These are phyloP conservation scores for Boechera stricta DNA, from an alignment of 345 rosid species.

Conservation along the genomic window DNA sequence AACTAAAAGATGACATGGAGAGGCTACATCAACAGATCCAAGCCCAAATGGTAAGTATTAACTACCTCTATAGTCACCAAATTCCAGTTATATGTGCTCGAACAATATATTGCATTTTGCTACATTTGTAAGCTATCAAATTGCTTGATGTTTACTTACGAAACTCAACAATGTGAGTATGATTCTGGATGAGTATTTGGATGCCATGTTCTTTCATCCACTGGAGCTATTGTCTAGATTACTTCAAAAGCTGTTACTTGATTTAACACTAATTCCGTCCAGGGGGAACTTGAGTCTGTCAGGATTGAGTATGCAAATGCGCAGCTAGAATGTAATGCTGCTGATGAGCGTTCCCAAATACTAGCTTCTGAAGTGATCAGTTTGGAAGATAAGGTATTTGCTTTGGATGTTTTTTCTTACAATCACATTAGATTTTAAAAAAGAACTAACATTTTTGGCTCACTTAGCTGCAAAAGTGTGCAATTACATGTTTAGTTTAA, in stretches of 20 bases:
- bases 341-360: slow-evolving; percentile 90
- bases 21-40: slow-evolving; percentile 80
- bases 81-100: slow-evolving; percentile 24
- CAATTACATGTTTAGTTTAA: slow-evolving; percentile 11
- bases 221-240: slow-evolving; percentile 19
- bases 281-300: slow-evolving; percentile 88
- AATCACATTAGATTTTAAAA: not conserved
- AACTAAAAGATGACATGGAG: slow-evolving; percentile 89
- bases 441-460: slow-evolving; percentile 10
- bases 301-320: slow-evolving; percentile 75
- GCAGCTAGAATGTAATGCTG: slow-evolving; percentile 83
- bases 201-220: slow-evolving; percentile 19
- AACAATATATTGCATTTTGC: slow-evolving; percentile 7
- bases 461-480: slow-evolving; percentile 26
- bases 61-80: not conserved
- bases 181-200: slow-evolving; percentile 16
- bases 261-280: slow-evolving; percentile 37
- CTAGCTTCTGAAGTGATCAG: slow-evolving; percentile 97
- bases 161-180: slow-evolving; percentile 19
- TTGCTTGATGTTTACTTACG: not conserved
- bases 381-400: slow-evolving; percentile 97
- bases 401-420: slow-evolving; percentile 16
- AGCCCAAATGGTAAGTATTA: slow-evolving; percentile 69
- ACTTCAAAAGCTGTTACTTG: slow-evolving; percentile 16
- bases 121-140: slow-evolving; percentile 16